Conservation (phyloP, 192 early-diverging fungal genomes). For the Umbelopsis isabellina region DNA sequence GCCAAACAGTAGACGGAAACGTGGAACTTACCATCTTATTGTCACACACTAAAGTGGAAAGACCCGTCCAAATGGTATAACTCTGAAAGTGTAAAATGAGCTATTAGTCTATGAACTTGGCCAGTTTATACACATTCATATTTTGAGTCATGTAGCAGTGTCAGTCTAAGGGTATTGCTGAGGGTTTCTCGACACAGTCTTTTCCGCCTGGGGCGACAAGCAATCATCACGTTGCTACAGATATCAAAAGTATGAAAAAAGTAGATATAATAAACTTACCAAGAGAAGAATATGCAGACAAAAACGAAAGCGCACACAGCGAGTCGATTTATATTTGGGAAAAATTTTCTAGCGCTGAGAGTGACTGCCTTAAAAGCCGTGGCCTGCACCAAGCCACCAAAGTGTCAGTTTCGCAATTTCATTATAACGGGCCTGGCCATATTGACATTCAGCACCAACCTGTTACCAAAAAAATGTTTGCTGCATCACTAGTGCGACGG, state of each 20-base stretch:
- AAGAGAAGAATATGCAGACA: neutral
- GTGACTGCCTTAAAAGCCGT: neutral
- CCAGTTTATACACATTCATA: neutral
- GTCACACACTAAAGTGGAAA: neutral
- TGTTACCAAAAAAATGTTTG: neutral
- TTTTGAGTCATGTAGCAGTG: neutral
- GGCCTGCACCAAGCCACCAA: neutral
- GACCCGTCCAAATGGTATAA: neutral
- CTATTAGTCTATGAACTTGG: neutral
- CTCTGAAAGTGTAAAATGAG: neutral
- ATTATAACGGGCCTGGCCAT: too few species aligned
- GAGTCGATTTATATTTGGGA: neutral
- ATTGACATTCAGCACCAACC: too few species aligned
- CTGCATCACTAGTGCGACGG: constrained; percentile 11
- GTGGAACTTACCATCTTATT: neutral
- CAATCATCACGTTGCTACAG: constrained; percentile 10
- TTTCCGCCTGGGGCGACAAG: constrained; percentile 20
- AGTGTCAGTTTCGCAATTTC: neutral
- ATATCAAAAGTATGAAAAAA: too few species aligned
- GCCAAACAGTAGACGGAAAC: neutral
- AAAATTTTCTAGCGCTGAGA: neutral
- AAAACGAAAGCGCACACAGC: neutral
- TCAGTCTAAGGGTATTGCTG: constrained; percentile 18
- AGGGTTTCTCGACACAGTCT: constrained; percentile 5
- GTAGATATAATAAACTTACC: neutral